Percentiles rank a stretch among this genome's conserved stretches.
phyloP scores from a whole-genome alignment of 2,329 filamentous ascomycete genomes.

The Chrysoporthe puriensis region DNA sequence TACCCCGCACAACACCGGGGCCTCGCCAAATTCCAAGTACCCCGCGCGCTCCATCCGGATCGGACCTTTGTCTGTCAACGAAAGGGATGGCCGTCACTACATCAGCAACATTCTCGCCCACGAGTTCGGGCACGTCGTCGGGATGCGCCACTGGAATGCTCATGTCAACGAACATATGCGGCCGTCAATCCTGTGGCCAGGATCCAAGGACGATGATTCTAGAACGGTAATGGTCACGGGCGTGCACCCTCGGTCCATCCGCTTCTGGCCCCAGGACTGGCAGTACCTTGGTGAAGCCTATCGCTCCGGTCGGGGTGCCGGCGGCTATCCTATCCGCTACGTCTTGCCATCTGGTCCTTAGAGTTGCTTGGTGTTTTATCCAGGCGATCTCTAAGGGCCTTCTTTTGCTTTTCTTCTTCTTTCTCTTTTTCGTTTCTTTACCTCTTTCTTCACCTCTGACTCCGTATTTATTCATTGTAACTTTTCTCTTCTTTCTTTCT shows the following conservation, averaged over 20 bases:
- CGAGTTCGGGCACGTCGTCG: slow-evolving; percentile 14
- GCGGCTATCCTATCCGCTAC: not conserved
- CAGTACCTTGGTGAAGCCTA: not conserved
- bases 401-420: not conserved
- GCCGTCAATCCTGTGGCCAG: not conserved
- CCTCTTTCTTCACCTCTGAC: not conserved
- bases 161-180: not conserved
- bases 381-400: not conserved
- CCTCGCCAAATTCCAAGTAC: not conserved
- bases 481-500: not conserved
- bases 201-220: not conserved
- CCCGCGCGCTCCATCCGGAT: not conserved
- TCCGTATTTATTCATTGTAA: not conserved
- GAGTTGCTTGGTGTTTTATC: not conserved
- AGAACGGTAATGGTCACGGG: slow-evolving; percentile 2
- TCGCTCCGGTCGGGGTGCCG: not conserved
- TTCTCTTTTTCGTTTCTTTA: not conserved
- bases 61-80: not conserved
- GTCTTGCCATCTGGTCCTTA: not conserved
- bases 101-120: not conserved
- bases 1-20: not conserved
- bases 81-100: not conserved
- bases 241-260: not conserved
- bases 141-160: slow-evolving; percentile 12
- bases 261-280: slow-evolving; percentile 2